phyloP scores from a whole-genome alignment of 371 early-diverging fungal species.

The Cokeromyces recurvatus region DNA sequence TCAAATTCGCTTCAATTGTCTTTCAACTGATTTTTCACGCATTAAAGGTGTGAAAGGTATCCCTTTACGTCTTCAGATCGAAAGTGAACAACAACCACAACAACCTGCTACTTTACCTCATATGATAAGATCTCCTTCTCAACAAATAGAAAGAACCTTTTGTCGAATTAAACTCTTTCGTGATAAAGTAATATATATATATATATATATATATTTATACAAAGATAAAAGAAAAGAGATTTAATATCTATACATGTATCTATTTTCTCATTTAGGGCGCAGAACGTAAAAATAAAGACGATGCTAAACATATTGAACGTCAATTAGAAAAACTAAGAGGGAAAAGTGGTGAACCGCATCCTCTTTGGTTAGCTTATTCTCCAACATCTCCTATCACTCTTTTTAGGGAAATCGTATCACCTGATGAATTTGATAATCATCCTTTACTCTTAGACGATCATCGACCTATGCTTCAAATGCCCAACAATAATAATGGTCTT shows the following conservation, averaged over 20 bases:
- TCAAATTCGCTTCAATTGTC: slow-evolving; percentile 45
- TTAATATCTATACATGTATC: too few species aligned
- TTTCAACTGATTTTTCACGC: slow-evolving; percentile 54
- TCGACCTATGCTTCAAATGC: too few species aligned
- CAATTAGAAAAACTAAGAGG: slow-evolving; percentile 29
- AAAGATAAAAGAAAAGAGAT: too few species aligned
- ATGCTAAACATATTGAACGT: slow-evolving; percentile 21
- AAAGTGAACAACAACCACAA: slow-evolving; percentile 15
- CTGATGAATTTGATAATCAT: slow-evolving; percentile 24
- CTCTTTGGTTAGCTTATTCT: slow-evolving; percentile 36
- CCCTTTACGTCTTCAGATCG: slow-evolving; percentile 46
- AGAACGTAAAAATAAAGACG: slow-evolving; percentile 26
- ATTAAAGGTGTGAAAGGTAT: slow-evolving; percentile 59
- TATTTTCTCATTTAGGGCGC: slow-evolving; percentile 11
- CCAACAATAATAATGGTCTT: not conserved
- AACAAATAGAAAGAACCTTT: slow-evolving; percentile 33
- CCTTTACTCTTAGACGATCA: too few species aligned
- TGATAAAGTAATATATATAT: too few species aligned
- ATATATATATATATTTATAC: too few species aligned
- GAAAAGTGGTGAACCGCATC: slow-evolving; percentile 40
- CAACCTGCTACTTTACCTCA: too few species aligned
- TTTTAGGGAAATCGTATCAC: slow-evolving; percentile 23
- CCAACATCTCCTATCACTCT: slow-evolving; percentile 28
- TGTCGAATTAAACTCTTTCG: slow-evolving; percentile 50
- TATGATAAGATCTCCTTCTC: not conserved